Evolutionary conservation across 805 yeast species (phyloP).

Genomic region (Ogataea dorogensis): DNA sequence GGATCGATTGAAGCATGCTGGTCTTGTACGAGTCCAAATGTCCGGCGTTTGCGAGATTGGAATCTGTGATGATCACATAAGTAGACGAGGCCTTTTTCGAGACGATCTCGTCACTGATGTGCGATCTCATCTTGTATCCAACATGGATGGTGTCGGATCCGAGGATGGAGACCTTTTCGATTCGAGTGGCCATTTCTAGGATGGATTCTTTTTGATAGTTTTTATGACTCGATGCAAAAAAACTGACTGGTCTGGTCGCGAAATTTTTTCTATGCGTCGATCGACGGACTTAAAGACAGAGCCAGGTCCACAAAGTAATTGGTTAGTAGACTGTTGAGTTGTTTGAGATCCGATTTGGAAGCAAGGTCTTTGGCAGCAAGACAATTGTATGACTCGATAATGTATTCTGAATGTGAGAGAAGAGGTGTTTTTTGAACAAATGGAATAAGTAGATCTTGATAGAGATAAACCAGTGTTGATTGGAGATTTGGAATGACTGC

Average conservation of each 20-base stretch:
- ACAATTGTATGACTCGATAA: no score
- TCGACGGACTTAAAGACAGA: constrained; percentile 1
- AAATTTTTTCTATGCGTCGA: constrained; percentile 9
- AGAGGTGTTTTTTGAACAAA: no score
- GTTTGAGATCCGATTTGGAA: not conserved
- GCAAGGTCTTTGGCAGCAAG: no score
- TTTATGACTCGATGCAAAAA: constrained; percentile 11
- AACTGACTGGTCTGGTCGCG: constrained; percentile 9
- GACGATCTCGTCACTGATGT: constrained; percentile 68
- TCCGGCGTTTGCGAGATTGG: constrained; percentile 68
- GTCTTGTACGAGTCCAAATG: constrained; percentile 49
- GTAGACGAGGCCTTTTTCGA: constrained; percentile 74
- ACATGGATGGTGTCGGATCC: constrained; percentile 85
- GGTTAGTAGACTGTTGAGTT: constrained; percentile 9
- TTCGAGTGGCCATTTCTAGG: constrained; percentile 16
- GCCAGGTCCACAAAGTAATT: constrained; percentile 17
- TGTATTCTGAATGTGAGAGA: no score
- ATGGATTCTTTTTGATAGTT: not conserved
- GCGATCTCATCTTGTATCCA: constrained; percentile 77
- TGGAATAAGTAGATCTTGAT: constrained; percentile 18
- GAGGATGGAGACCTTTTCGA: constrained; percentile 66
- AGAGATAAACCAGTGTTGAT: constrained; percentile 12
- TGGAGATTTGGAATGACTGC: constrained; percentile 2
- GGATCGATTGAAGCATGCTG: constrained; percentile 41
- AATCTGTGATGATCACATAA: constrained; percentile 86